These are phyloP conservation scores for Herpotrichia juniperi DNA, from an alignment of 2,329 filamentous ascomycete genomes.

Conservation along the genomic window DNA sequence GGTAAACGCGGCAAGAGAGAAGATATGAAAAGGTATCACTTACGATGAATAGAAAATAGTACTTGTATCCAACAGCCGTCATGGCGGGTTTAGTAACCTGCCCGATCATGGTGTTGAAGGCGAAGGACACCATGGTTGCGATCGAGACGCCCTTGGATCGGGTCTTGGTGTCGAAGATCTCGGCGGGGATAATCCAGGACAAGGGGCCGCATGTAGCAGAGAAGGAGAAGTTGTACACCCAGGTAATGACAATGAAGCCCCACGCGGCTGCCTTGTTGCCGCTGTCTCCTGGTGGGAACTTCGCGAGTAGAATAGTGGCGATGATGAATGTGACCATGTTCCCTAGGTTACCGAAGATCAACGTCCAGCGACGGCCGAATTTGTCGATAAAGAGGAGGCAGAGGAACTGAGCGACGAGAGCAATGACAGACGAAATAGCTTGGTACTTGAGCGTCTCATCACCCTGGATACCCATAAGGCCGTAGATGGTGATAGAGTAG, in stretches of 20 bases:
- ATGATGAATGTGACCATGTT: constrained; percentile 78
- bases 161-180: constrained; percentile 79
- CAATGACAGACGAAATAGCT: constrained; percentile 74
- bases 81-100: constrained; percentile 70
- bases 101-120: constrained; percentile 79
- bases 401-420: constrained; percentile 69
- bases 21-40: constrained; percentile 20
- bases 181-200: constrained; percentile 68
- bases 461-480: constrained; percentile 70
- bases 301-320: constrained; percentile 61
- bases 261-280: constrained; percentile 65
- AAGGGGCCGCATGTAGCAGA: constrained; percentile 73
- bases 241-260: constrained; percentile 79
- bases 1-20: too few species aligned
- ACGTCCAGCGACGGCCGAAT: constrained; percentile 72
- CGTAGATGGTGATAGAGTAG: constrained; percentile 71
- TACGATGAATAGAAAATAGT: constrained; percentile 66
- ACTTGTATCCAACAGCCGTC: constrained; percentile 59
- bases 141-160: constrained; percentile 76
- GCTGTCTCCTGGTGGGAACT: constrained; percentile 65
- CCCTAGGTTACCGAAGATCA: constrained; percentile 74
- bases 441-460: constrained; percentile 75
- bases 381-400: constrained; percentile 74
- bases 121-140: constrained; percentile 74
- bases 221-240: constrained; percentile 82